Percentiles rank a stretch among this genome's conserved stretches.
Conservation (phyloP, 2,329 filamentous ascomycete species). For the Claviceps paspali region DNA sequence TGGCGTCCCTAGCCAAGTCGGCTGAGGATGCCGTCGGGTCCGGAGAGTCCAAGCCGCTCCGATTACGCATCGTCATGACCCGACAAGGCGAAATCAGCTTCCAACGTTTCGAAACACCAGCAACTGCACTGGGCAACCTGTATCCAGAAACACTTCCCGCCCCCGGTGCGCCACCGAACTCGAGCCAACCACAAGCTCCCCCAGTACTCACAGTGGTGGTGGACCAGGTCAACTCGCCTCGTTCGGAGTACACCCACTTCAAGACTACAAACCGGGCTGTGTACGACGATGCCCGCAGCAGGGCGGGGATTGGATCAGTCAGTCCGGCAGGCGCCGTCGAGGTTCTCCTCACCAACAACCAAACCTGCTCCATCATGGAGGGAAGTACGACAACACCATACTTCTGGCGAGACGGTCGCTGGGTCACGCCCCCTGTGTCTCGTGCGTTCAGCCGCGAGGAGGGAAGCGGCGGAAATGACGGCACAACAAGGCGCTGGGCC, state of each 20-base stretch:
- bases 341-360: slow-evolving; percentile 55
- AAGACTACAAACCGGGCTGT: slow-evolving; percentile 66
- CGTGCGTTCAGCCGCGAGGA: slow-evolving; percentile 17
- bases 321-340: slow-evolving; percentile 40
- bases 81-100: slow-evolving; percentile 31
- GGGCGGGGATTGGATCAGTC: slow-evolving; percentile 43
- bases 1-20: slow-evolving; percentile 22
- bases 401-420: slow-evolving; percentile 55
- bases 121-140: slow-evolving; percentile 33
- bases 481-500: slow-evolving; percentile 74
- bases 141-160: slow-evolving; percentile 41
- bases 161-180: slow-evolving; percentile 16
- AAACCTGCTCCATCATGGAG: slow-evolving; percentile 59
- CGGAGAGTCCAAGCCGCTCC: slow-evolving; percentile 21
- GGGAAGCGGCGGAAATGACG: slow-evolving; percentile 63
- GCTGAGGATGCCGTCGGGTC: slow-evolving; percentile 22
- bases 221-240: slow-evolving; percentile 24
- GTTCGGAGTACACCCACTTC: slow-evolving; percentile 58
- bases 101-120: slow-evolving; percentile 20
- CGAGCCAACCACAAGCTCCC: slow-evolving; percentile 12
- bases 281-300: slow-evolving; percentile 55
- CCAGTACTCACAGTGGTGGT: slow-evolving; percentile 28
- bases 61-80: slow-evolving; percentile 41
- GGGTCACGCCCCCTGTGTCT: slow-evolving; percentile 66
- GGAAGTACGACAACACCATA: slow-evolving; percentile 72